Percentiles rank a stretch among this genome's conserved stretches.
phyloP scores from a whole-genome alignment of 257 asterid species.

The Jacaranda mimosifolia region DNA sequence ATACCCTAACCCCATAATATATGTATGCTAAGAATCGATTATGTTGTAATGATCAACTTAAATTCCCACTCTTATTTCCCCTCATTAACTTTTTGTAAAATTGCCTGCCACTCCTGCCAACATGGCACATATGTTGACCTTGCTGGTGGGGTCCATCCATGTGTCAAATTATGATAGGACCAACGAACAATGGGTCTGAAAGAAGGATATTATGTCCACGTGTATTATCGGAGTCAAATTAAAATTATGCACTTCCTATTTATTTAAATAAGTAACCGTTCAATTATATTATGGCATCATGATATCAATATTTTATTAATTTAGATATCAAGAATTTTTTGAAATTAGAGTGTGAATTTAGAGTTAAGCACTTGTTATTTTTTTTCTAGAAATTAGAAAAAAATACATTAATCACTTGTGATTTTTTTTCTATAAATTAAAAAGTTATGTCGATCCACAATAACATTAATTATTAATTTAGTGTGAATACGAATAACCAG shows the following conservation, averaged over 20 bases:
- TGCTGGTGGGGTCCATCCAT: background rate
- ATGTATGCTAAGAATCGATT: background rate
- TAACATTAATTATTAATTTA: too few relatives aligned
- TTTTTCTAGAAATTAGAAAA: too few relatives aligned
- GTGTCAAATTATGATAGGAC: conserved; percentile 1
- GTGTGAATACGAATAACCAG: too few relatives aligned
- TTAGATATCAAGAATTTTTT: too few relatives aligned
- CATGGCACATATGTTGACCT: conserved; percentile 23
- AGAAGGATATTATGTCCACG: background rate
- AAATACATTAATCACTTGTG: too few relatives aligned
- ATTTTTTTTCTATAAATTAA: too few relatives aligned
- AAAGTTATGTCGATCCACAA: too few relatives aligned
- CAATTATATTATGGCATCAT: too few relatives aligned
- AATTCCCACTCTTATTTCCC: background rate
- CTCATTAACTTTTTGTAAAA: conserved; percentile 3
- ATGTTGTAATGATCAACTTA: background rate
- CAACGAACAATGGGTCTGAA: background rate
- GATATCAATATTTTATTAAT: too few relatives aligned
- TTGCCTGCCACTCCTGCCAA: background rate
- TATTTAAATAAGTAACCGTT: background rate
- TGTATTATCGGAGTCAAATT: background rate
- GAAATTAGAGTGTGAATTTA: too few relatives aligned
- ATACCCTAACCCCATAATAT: background rate
- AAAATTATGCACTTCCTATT: background rate
- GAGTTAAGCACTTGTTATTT: too few relatives aligned